These are phyloP conservation scores for Salix suchowensis DNA, from an alignment of 345 rosid species.

Conservation along the genomic window DNA sequence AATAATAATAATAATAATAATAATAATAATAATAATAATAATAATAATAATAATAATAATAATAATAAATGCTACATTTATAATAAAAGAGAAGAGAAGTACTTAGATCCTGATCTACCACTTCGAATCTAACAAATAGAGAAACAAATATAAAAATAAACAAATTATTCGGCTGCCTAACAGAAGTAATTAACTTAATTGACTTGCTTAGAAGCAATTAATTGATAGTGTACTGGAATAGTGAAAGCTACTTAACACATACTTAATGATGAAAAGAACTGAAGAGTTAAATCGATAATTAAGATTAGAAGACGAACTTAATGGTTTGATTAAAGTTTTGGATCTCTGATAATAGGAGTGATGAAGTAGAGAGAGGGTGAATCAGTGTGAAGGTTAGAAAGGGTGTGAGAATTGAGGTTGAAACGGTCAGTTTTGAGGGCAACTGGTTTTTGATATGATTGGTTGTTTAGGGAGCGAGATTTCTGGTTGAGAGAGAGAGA, in stretches of 20 bases:
- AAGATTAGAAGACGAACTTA: no score
- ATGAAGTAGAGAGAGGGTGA: not conserved
- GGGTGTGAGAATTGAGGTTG: not conserved
- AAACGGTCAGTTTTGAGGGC: not conserved
- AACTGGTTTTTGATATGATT: not conserved
- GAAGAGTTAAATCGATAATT: no score
- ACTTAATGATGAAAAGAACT: not conserved
- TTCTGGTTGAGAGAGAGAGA: not conserved
- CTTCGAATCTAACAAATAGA: not conserved
- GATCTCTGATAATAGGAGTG: not conserved
- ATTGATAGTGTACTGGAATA: not conserved
- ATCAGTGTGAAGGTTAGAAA: not conserved
- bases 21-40: not conserved
- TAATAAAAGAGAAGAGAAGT: not conserved
- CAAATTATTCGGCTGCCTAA: not conserved
- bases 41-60: no score
- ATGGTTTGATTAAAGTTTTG: no score
- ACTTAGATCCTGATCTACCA: conserved; percentile 6
- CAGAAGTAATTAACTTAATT: not conserved
- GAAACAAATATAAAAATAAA: not conserved
- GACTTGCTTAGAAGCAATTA: not conserved
- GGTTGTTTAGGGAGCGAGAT: not conserved
- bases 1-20: not conserved
- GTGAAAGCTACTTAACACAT: not conserved
- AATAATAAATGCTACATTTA: not conserved